A percentile compares a stretch with the other conserved stretches of the same genome.
These are phyloP conservation scores for Torulaspora quercuum DNA, from an alignment of 805 yeast genomes.

Conservation along the genomic window DNA sequence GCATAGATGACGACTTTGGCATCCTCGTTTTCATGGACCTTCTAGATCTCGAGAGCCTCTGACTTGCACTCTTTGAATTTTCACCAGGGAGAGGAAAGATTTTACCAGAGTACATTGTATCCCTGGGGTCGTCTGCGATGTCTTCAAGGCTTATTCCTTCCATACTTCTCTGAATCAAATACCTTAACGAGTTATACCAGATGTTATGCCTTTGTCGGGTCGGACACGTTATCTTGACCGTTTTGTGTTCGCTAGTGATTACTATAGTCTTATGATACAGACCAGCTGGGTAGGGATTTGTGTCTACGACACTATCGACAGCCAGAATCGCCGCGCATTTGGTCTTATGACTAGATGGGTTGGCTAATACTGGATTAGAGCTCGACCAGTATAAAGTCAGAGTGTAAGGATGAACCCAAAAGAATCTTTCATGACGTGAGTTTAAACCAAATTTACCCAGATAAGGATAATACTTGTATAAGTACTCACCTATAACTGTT, in stretches of 20 bases:
- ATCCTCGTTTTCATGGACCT: constrained; percentile 12
- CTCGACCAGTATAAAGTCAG: constrained; percentile 87
- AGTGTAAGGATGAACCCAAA: constrained; percentile 96
- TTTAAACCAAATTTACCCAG: constrained; percentile 70
- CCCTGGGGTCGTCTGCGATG: constrained; percentile 39
- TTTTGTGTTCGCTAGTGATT: constrained; percentile 62
- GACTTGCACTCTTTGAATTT: constrained; percentile 16
- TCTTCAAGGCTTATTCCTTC: constrained; percentile 54
- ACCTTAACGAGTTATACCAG: constrained; percentile 83
- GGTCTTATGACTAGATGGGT: constrained; percentile 63
- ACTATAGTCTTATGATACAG: constrained; percentile 79
- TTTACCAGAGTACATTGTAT: constrained; percentile 37
- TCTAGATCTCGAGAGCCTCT: constrained; percentile 21
- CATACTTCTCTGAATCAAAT: constrained; percentile 61
- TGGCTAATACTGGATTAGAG: constrained; percentile 69
- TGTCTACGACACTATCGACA: constrained; percentile 77
- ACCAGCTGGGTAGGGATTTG: constrained; percentile 87
- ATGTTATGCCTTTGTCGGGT: constrained; percentile 83
- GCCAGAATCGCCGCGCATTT: constrained; percentile 75
- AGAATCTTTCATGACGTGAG: constrained; percentile 82
- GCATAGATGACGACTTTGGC: constrained; percentile 15
- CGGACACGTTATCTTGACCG: constrained; percentile 79
- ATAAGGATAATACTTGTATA: constrained; percentile 79
- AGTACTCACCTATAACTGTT: constrained; percentile 87
- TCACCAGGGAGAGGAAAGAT: constrained; percentile 29